Base-by-base conservation (phyloP, 2,329 filamentous ascomycete species). In the Polytolypa hystricis region DNA sequence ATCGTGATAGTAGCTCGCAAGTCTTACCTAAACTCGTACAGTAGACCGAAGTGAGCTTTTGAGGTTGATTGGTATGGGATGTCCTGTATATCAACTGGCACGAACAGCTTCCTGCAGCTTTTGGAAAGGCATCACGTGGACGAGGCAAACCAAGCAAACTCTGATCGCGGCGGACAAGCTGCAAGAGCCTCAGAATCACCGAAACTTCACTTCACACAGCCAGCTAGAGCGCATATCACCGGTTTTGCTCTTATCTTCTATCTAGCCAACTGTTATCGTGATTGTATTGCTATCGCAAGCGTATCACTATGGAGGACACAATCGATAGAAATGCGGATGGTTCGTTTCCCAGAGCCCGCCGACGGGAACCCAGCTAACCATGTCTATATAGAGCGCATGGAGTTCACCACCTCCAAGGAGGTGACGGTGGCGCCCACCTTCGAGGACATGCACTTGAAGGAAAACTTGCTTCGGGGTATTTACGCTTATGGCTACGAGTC, bases 401-500 rank as follows among this genome's bases (percentile, higher is more conserved):
- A 96, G 70, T 96, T 98, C 64, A 82, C 81, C 47, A 98, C 91
- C 60, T 95, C 89, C 46, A 95, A 94, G 67, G 91, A 96, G 72
- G 89, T 96, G 42, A 91, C 83, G 2, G 91, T 69, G 40, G 85
- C 89, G 53, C 86, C 87, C 30, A 94, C 87, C 37, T 91, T 93
- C 58, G 84, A 93, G 69, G 82, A 84, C 43, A 93, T 96, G 89
- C 87, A 93, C 51, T 62, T 98, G 60, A 98, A 98, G 67, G 89
- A 96, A 62, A 94, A 93, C 56, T 78, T 98, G 23, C 77, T 98
- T 47, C 87, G 91, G 48, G 91, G 91, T 46, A 89, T 98, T 58
- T 98, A 98, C 58, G 91, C 91, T 23, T 98, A 98, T 53, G 91
- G 91, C 47, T 98, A 96, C 65, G 91, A 98, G 61, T 95, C 91